Conservation (phyloP, 2,329 filamentous ascomycete species). For the Cordyceps farinosa region DNA sequence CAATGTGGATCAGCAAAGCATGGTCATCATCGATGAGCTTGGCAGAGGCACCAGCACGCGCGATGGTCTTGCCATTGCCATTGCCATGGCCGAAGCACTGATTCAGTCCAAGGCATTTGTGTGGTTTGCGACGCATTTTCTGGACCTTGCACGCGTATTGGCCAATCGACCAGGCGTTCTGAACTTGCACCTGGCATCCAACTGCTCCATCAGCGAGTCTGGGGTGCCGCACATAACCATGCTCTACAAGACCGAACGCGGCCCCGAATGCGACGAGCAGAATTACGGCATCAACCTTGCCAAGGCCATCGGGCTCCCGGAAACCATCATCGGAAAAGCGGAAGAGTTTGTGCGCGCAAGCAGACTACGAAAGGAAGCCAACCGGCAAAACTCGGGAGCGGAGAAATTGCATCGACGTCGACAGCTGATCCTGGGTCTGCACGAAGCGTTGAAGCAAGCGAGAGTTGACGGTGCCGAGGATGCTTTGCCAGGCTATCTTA, state of each 20-base stretch:
- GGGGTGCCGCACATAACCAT: conserved; percentile 67
- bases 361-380: conserved; percentile 53
- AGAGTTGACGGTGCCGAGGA: conserved; percentile 59
- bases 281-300: conserved; percentile 86
- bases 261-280: conserved; percentile 60
- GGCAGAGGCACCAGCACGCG: conserved; percentile 85
- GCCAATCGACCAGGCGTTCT: conserved; percentile 72
- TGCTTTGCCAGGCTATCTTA: conserved; percentile 61
- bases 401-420: conserved; percentile 60
- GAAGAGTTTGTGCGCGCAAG: conserved; percentile 62
- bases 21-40: conserved; percentile 87
- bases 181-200: conserved; percentile 75
- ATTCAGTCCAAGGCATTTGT: conserved; percentile 74
- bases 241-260: conserved; percentile 78
- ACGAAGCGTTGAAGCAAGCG: conserved; percentile 69
- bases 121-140: conserved; percentile 94
- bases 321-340: conserved; percentile 63
- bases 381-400: conserved; percentile 55
- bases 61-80: conserved; percentile 84
- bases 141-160: conserved; percentile 74
- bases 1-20: conserved; percentile 72
- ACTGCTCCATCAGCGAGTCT: conserved; percentile 50
- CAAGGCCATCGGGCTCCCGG: conserved; percentile 68
- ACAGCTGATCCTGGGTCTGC: conserved; percentile 69
- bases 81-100: conserved; percentile 85